Evolutionary conservation across 2,329 filamentous ascomycete species (phyloP), one percentile per base, ranked within the genome.

Genomic region (Incumbomyces lentus): DNA sequence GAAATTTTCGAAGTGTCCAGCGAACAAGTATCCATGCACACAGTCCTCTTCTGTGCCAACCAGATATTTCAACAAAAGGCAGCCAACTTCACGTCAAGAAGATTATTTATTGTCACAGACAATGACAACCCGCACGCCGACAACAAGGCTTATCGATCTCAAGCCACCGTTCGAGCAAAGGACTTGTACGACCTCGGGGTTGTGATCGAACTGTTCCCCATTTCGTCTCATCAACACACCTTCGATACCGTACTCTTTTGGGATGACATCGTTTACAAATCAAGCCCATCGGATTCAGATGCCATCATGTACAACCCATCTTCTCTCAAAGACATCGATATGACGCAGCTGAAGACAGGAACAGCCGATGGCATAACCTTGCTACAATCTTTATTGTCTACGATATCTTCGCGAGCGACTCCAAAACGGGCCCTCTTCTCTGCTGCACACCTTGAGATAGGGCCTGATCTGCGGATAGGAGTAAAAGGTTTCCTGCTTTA

Each of bases 21-120:
- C 2, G 79, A 89, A 46, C 69, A 74, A 1, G 81, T 84, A 0
- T 80, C 81, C 30, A 94, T 98, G 82, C 79, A 86, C 8, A 94
- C 89, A 58, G 75, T 98, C 2, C 73, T 98, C 1, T 95, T 95
- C 61, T 94, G 89, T 57, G 90, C 88, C 32, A 96, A 96, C 55
- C 88, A 95, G 60, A 85, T 96, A 43, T 95, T 98, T 62, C 95
- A 89, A 1, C 95, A 86, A 2, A 94, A 85, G 62, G 89, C 92
- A 0, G 81, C 92, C 14, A 96, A 95, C 60, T 96, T 96, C 63
- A 83, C 86, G 3, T 96, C 90, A 5, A 75, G 90, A 50, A 79
- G 92, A 30, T 68, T 98, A n/a, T 98, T 98, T 66, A 79, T 98
- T 52, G 86, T 98, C 47, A 96, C 92, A 0, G 88, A 96, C 63